Conservation (phyloP, 495 filamentous ascomycete species). For the Cairneyella variabilis region DNA sequence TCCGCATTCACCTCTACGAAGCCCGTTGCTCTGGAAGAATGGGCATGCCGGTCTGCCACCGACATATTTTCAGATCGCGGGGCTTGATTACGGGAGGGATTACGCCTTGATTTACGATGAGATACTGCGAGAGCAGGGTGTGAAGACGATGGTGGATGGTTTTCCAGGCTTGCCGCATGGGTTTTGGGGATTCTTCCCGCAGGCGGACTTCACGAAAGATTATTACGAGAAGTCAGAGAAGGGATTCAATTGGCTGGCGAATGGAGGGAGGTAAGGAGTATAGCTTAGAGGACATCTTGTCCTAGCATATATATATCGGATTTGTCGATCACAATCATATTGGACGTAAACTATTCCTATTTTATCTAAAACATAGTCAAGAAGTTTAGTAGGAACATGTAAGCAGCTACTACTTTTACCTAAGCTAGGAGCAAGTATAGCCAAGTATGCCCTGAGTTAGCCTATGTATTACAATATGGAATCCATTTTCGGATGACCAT, state of each 20-base stretch:
- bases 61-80: slow-evolving; percentile 30
- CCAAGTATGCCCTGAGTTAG: too few relatives aligned
- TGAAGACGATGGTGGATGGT: slow-evolving; percentile 31
- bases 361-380: too few relatives aligned
- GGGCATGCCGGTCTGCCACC: slow-evolving; percentile 25
- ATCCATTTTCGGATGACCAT: too few relatives aligned
- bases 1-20: neutral
- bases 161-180: slow-evolving; percentile 41
- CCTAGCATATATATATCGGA: too few relatives aligned
- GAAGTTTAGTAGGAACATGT: too few relatives aligned
- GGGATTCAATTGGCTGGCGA: slow-evolving; percentile 7
- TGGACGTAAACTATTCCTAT: too few relatives aligned
- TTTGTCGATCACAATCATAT: too few relatives aligned
- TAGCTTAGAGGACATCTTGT: too few relatives aligned
- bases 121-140: slow-evolving; percentile 30
- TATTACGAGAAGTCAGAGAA: neutral
- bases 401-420: too few relatives aligned
- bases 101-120: slow-evolving; percentile 30
- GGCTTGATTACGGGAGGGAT: slow-evolving; percentile 1
- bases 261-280: too few relatives aligned
- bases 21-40: neutral
- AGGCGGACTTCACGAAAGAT: neutral
- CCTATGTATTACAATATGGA: too few relatives aligned
- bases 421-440: too few relatives aligned
- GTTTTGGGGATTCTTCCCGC: slow-evolving; percentile 35